Evolutionary conservation across 2,329 filamentous ascomycete genomes (phyloP).

Genomic region (Phialocephala subalpina): DNA sequence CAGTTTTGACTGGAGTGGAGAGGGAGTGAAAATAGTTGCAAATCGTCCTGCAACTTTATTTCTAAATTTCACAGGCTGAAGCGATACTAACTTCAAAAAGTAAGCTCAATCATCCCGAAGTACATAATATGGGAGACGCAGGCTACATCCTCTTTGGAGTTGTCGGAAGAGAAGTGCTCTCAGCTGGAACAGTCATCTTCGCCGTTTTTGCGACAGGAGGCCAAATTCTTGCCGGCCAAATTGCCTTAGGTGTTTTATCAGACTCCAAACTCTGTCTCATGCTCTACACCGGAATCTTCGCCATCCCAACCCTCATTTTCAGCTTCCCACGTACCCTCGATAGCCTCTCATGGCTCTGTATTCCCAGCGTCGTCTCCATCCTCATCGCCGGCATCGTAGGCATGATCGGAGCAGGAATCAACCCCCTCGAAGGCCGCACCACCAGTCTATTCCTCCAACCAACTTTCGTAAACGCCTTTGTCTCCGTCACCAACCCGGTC

Average conservation of each 20-base stretch:
- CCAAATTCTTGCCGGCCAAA: slow-evolving; percentile 59
- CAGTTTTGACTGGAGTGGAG: no score
- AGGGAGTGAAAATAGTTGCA: no score
- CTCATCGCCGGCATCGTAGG: slow-evolving; percentile 57
- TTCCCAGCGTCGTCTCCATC: slow-evolving; percentile 55
- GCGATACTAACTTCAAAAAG: slow-evolving; percentile 32
- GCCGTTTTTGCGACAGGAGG: slow-evolving; percentile 59
- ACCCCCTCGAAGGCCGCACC: slow-evolving; percentile 11
- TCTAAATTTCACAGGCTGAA: slow-evolving; percentile 25
- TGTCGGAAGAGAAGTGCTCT: slow-evolving; percentile 57
- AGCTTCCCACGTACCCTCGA: slow-evolving; percentile 59
- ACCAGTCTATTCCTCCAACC: slow-evolving; percentile 49
- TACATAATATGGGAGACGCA: slow-evolving; percentile 65
- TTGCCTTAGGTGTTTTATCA: slow-evolving; percentile 55
- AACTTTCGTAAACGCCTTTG: slow-evolving; percentile 54
- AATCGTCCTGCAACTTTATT: background rate
- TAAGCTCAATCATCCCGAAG: slow-evolving; percentile 42
- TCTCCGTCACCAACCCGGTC: slow-evolving; percentile 62
- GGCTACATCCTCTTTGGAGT: slow-evolving; percentile 61
- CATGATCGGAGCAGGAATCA: slow-evolving; percentile 57
- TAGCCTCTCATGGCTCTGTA: slow-evolving; percentile 55
- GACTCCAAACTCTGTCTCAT: slow-evolving; percentile 56
- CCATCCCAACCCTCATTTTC: slow-evolving; percentile 54
- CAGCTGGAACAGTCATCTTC: slow-evolving; percentile 58
- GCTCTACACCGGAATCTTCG: slow-evolving; percentile 59